Conservation (phyloP, 208 protist species). For the Trypanosoma brucei region DNA sequence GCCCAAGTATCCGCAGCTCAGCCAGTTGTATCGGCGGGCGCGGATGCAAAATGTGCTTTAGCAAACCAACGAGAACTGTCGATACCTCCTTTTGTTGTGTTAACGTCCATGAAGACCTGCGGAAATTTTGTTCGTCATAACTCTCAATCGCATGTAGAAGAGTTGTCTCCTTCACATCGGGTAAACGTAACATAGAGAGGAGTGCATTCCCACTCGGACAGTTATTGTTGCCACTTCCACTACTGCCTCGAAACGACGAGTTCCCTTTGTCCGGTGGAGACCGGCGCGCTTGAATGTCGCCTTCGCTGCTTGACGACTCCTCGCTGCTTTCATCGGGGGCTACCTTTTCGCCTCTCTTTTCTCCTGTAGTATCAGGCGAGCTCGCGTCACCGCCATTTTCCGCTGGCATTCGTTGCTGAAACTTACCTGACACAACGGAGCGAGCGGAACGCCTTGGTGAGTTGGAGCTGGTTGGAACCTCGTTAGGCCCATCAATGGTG, state of each 20-base stretch:
- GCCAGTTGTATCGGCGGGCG: constrained; percentile 75
- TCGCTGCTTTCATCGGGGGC: background rate
- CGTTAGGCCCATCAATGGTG: constrained; percentile 12
- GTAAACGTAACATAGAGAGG: constrained; percentile 58
- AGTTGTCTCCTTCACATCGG: constrained; percentile 73
- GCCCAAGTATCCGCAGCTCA: constrained; percentile 58
- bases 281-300: background rate
- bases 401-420: background rate
- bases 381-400: background rate
- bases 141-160: constrained; percentile 68
- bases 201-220: constrained; percentile 40
- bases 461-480: constrained; percentile 20
- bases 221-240: background rate
- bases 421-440: constrained; percentile 23
- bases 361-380: background rate
- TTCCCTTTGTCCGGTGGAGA: background rate
- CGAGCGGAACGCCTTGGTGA: constrained; percentile 33
- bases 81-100: constrained; percentile 35
- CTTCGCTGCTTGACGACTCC: background rate
- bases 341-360: background rate
- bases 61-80: constrained; percentile 44
- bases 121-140: constrained; percentile 58
- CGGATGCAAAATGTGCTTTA: constrained; percentile 60
- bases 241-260: constrained; percentile 5
- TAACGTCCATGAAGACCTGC: constrained; percentile 14